Evolutionary conservation across 176 grass and related monocot genomes (phyloP).

Genomic region (Oryza rufipogon): DNA sequence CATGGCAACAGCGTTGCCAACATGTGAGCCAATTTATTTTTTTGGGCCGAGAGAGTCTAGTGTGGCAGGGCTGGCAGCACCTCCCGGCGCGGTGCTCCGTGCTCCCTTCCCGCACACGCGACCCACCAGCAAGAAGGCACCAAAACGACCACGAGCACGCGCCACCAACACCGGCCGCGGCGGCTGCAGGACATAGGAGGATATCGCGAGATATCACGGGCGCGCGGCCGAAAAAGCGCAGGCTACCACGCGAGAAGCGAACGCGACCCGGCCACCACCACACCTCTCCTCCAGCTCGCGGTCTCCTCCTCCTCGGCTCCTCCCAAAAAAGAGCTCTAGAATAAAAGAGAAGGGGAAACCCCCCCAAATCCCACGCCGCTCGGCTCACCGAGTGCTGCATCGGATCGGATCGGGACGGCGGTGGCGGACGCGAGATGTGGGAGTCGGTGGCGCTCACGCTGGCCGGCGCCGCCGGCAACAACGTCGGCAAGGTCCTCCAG

Average conservation of each 20-base stretch:
- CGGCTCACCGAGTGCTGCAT: conserved; percentile 1
- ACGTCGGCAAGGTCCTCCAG: conserved; percentile 97
- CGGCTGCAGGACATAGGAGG: neutral
- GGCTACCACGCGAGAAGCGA: conserved; percentile 17
- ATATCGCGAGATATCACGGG: conserved; percentile 11
- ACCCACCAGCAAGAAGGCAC: neutral
- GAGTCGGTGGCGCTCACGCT: conserved; percentile 89
- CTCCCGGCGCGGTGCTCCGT: too few relatives aligned
- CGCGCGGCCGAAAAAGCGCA: conserved; percentile 34
- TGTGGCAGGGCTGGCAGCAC: too few relatives aligned
- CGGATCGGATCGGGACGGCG: conserved; percentile 30
- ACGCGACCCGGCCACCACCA: conserved; percentile 10
- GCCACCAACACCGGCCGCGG: conserved; percentile 1
- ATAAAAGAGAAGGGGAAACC: conserved; percentile 9
- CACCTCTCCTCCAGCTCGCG: neutral
- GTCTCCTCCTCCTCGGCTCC: conserved; percentile 13
- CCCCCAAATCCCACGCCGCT: conserved; percentile 7
- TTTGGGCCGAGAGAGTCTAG: too few relatives aligned
- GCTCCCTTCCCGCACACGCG: conserved; percentile 26
- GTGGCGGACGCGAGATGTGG: conserved; percentile 59
- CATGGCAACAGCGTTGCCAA: too few relatives aligned
- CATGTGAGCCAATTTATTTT: too few relatives aligned
- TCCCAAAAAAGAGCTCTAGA: conserved; percentile 28
- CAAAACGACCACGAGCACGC: neutral
- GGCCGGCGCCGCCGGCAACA: conserved; percentile 87